phyloP scores from a whole-genome alignment of 495 filamentous ascomycete species.

The Hyaloscypha finlandica region DNA sequence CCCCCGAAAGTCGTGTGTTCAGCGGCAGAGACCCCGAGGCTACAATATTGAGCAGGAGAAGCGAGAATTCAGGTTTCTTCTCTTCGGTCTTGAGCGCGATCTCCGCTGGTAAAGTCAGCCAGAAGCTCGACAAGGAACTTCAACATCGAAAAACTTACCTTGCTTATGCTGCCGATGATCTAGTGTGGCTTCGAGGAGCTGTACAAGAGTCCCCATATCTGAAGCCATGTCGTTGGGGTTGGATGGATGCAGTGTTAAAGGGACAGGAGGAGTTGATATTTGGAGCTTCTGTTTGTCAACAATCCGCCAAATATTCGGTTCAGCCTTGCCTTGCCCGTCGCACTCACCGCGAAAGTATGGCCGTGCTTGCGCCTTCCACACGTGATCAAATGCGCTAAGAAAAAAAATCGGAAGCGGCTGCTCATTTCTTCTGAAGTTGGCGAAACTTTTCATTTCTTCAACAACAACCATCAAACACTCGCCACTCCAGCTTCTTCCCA shows the following conservation, averaged over 20 bases:
- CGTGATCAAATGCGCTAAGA: too few species aligned
- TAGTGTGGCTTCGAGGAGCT: conserved; percentile 83
- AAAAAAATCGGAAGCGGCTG: too few species aligned
- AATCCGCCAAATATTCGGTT: too few species aligned
- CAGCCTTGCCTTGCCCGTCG: too few species aligned
- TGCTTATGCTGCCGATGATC: conserved; percentile 83
- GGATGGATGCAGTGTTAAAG: not conserved
- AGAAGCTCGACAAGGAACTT: conserved; percentile 8
- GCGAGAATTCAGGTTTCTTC: conserved; percentile 80
- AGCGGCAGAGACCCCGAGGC: conserved; percentile 65
- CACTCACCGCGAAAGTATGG: too few species aligned
- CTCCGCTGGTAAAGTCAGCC: conserved; percentile 64
- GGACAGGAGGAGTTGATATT: not conserved
- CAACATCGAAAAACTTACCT: conserved; percentile 53
- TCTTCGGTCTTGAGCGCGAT: conserved; percentile 71
- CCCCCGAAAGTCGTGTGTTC: conserved; percentile 84
- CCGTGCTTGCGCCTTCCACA: too few species aligned
- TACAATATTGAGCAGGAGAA: conserved; percentile 85
- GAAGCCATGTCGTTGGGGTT: conserved; percentile 64
- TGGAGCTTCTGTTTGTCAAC: not conserved
- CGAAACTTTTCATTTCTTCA: not conserved
- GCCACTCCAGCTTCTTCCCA: conserved; percentile 15
- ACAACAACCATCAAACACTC: conserved; percentile 9
- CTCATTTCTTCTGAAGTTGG: too few species aligned
- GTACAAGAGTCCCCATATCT: conserved; percentile 68